These are phyloP conservation scores for Decorospora gaudefroyi DNA, from an alignment of 2,329 filamentous ascomycete genomes.

Conservation along the genomic window DNA sequence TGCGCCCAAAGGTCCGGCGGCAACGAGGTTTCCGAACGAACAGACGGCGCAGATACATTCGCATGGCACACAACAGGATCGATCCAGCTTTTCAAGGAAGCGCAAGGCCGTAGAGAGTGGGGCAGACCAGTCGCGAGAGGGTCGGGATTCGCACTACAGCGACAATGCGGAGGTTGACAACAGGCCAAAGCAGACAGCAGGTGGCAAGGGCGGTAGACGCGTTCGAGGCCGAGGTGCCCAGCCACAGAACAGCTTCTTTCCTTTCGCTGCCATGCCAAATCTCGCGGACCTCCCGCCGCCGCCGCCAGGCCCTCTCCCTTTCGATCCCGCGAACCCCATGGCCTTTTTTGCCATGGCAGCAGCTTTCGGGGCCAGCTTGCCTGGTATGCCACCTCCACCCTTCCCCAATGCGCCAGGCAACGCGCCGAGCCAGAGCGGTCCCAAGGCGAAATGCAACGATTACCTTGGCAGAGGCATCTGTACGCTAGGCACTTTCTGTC, in stretches of 20 bases:
- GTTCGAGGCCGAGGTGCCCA: constrained; percentile 11
- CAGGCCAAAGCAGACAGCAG: constrained; percentile 62
- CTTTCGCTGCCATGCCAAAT: constrained; percentile 18
- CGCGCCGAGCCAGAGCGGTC: constrained; percentile 15
- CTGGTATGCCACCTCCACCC: constrained; percentile 46
- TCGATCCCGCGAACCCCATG: constrained; percentile 65
- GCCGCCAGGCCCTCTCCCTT: constrained; percentile 54
- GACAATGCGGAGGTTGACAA: constrained; percentile 35
- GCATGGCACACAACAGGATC: constrained; percentile 15
- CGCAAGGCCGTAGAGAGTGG: constrained; percentile 62
- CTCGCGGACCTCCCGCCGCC: constrained; percentile 45
- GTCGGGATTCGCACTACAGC: constrained; percentile 48
- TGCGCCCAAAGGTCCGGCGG: constrained; percentile 33
- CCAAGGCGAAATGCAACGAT: constrained; percentile 64
- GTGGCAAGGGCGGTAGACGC: constrained; percentile 50
- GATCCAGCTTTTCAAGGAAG: constrained; percentile 54
- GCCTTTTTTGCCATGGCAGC: constrained; percentile 66
- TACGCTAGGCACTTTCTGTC: constrained; percentile 67
- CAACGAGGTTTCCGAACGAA: constrained; percentile 15
- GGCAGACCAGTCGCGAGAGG: constrained; percentile 50
- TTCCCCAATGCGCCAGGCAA: constrained; percentile 40
- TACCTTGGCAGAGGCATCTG: constrained; percentile 76
- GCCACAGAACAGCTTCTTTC: constrained; percentile 13
- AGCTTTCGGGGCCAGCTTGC: constrained; percentile 47
- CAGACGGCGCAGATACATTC: constrained; percentile 14